Base-by-base conservation (phyloP, 306 rosid genomes). In the Sindora glabra region DNA sequence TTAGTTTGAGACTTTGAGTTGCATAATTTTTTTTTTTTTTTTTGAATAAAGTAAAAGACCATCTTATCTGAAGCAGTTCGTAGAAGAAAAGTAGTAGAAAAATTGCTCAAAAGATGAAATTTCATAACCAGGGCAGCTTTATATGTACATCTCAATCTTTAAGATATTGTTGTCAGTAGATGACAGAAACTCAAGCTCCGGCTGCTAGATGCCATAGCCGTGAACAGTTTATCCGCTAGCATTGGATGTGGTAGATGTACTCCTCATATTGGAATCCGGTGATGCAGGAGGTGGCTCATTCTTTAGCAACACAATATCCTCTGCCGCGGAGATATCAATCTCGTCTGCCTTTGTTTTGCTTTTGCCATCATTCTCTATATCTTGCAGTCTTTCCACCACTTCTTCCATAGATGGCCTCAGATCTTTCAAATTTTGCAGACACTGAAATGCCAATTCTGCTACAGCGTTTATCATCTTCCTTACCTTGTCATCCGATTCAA, bases 391-490 rank as follows among this genome's bases (percentile, higher is more conserved):
- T 1, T 78, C 79, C 44, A 62, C 13, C 64, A 88, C 92, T 53
- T 77, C 82, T 21, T 3, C 40, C 98, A 88, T 91, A 3, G 76
- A 59, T 23, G 98, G 96, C 56, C 98, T 81, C 77, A 67, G 22
- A 1, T 85, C 95, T 45, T 78, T 88, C 32, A 70, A 67, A 50
- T 67, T 57, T 46, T 91, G 96, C 61, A 91, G 45, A 55, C 98
- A 91, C 72, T 54, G 86, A 74, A 79, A 91, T 1, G 96, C 96
- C 50, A 91, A 50, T 72, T 91, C 98, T 0, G 88, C 96, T 14
- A 79, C 86, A 1, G 81, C 85, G 64, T 62, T 78, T 24, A 91
- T 79, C 86, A 68, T 83, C 26, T 77, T 75, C 73, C 49, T 68
- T 15, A 74, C 81, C 51, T 56, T 79, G 4, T 10, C 22, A 59